Conservation (phyloP, 2,329 filamentous ascomycete genomes). For the Coniochaeta sp. region DNA sequence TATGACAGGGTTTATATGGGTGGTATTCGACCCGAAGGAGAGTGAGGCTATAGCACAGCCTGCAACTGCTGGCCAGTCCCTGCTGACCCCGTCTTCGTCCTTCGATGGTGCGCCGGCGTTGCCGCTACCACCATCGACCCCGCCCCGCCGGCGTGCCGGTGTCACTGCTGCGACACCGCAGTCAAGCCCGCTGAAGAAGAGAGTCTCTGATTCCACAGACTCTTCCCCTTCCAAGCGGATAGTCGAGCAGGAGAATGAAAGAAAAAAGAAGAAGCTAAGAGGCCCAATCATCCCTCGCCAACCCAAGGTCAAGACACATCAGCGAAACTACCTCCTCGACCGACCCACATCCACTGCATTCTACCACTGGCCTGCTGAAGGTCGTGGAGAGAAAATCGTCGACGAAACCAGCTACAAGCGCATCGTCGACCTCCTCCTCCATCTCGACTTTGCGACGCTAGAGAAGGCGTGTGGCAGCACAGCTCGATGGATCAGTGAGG, state of each 20-base stretch:
- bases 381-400: conserved; percentile 57
- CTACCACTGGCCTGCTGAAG: conserved; percentile 57
- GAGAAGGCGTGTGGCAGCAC: conserved; percentile 59
- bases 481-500: conserved; percentile 62
- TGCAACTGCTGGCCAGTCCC: neutral
- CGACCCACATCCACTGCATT: conserved; percentile 48
- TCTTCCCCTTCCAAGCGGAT: conserved; percentile 10
- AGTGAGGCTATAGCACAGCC: neutral
- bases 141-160: conserved; percentile 16
- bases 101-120: conserved; percentile 1
- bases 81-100: neutral
- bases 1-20: conserved; percentile 90
- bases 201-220: conserved; percentile 23
- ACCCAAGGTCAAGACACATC: conserved; percentile 57
- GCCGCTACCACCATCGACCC: conserved; percentile 22
- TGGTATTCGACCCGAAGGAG: conserved; percentile 62
- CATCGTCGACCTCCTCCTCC: conserved; percentile 60
- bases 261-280: conserved; percentile 39
- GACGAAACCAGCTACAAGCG: conserved; percentile 59
- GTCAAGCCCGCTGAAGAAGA: conserved; percentile 15
- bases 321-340: conserved; percentile 41
- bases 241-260: conserved; percentile 25
- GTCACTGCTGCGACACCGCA: conserved; percentile 12
- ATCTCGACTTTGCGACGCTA: conserved; percentile 64
- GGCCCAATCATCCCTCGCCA: conserved; percentile 57